A percentile compares a stretch with the other conserved stretches of the same genome.
phyloP scores from a whole-genome alignment of 164 flowering plant species.

The Amborella trichopoda region DNA sequence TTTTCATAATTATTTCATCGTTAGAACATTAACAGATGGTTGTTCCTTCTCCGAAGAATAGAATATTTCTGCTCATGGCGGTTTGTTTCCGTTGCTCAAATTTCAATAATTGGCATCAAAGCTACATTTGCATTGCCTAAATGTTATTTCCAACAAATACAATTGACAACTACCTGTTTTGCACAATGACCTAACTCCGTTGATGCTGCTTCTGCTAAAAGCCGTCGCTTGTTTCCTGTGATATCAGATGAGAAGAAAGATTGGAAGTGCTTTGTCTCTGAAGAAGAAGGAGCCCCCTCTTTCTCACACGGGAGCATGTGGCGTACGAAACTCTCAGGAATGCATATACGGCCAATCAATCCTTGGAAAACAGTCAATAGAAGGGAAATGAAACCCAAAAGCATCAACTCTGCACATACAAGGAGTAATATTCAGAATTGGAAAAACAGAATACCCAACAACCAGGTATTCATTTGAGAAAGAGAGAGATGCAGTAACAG shows the following conservation, averaged over 20 bases:
- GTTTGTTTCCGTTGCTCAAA: too few relatives aligned
- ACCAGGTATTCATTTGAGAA: too few relatives aligned
- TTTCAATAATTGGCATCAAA: too few relatives aligned
- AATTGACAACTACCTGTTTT: conserved; percentile 22
- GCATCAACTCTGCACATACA: conserved; percentile 64
- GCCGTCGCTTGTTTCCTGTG: conserved; percentile 6
- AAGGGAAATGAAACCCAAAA: conserved; percentile 77
- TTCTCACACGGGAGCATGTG: conserved; percentile 50
- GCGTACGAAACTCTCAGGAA: conserved; percentile 18
- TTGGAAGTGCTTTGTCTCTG: conserved; percentile 7
- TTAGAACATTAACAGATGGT: too few relatives aligned
- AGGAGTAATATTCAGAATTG: not conserved
- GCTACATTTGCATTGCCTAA: too few relatives aligned
- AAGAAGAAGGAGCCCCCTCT: not conserved
- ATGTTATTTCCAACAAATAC: too few relatives aligned
- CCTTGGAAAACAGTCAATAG: conserved; percentile 45
- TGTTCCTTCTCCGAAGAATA: too few relatives aligned
- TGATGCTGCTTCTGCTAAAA: conserved; percentile 21
- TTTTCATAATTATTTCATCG: too few relatives aligned
- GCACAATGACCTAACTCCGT: conserved; percentile 12
- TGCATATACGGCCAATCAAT: conserved; percentile 35
- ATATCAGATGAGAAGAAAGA: not conserved
- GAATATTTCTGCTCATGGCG: too few relatives aligned
- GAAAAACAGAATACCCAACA: too few relatives aligned
- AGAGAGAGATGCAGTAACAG: too few relatives aligned